Percentiles rank a stretch among this genome's conserved stretches.
Conservation (phyloP, 2,329 filamentous ascomycete genomes). For the Fusarium nanum region DNA sequence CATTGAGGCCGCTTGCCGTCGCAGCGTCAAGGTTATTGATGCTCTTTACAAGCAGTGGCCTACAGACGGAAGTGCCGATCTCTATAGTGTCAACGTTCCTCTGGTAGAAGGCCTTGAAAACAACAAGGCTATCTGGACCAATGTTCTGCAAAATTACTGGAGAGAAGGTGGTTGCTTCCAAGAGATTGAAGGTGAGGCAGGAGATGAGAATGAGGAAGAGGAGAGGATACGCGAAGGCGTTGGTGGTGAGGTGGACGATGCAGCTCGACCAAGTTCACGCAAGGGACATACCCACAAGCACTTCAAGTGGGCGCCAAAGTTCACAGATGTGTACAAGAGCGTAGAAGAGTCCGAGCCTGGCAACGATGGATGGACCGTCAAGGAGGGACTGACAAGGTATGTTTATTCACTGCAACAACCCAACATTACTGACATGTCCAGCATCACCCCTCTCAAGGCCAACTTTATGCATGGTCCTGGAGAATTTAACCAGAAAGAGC, state of each 20-base stretch:
- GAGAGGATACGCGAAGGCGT: slow-evolving; percentile 76
- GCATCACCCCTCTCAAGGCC: slow-evolving; percentile 89
- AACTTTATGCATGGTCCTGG: slow-evolving; percentile 86
- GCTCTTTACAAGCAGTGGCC: slow-evolving; percentile 81
- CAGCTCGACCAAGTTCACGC: slow-evolving; percentile 42
- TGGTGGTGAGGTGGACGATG: slow-evolving; percentile 58
- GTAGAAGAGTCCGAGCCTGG: slow-evolving; percentile 83
- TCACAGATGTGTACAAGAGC: slow-evolving; percentile 86
- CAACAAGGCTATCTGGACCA: slow-evolving; percentile 82
- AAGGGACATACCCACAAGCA: slow-evolving; percentile 79
- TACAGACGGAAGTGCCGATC: slow-evolving; percentile 72
- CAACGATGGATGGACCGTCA: slow-evolving; percentile 93
- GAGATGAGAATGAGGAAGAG: slow-evolving; percentile 77
- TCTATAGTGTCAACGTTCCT: slow-evolving; percentile 95
- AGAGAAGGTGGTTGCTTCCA: slow-evolving; percentile 85
- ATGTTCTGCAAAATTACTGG: slow-evolving; percentile 94
- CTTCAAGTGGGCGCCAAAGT: slow-evolving; percentile 94
- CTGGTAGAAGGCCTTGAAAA: slow-evolving; percentile 79
- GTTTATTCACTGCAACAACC: slow-evolving; percentile 39
- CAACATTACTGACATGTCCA: slow-evolving; percentile 51
- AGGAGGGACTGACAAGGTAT: slow-evolving; percentile 86
- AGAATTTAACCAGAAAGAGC: slow-evolving; percentile 73
- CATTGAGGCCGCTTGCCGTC: slow-evolving; percentile 79
- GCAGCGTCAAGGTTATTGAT: slow-evolving; percentile 82
- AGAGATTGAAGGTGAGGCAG: slow-evolving; percentile 75